phyloP scores from a whole-genome alignment of 1,284 basidiomycete genomes.

The Tilletia indica region DNA sequence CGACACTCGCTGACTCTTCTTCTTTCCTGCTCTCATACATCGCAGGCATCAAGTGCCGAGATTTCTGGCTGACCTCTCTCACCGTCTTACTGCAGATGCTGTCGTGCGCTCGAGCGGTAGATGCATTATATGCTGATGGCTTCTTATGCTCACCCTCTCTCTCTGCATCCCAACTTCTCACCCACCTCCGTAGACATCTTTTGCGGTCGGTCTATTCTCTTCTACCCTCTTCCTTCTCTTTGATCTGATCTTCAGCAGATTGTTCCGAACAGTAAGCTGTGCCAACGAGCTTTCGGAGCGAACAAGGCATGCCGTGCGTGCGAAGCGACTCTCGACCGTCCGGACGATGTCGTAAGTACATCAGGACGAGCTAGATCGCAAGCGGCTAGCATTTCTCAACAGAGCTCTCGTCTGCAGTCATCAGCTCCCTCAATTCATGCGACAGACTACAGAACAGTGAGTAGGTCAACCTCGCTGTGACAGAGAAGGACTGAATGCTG shows the following conservation, averaged over 20 bases:
- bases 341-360: slow-evolving; percentile 25
- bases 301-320: slow-evolving; percentile 34
- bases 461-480: neutral
- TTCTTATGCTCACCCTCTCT: neutral
- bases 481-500: too few species aligned
- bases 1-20: neutral
- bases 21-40: neutral
- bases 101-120: neutral
- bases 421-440: slow-evolving; percentile 32
- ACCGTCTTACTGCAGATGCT: slow-evolving; percentile 17
- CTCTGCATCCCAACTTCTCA: neutral
- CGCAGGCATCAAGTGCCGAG: slow-evolving; percentile 13
- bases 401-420: slow-evolving; percentile 17
- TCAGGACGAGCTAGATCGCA: neutral
- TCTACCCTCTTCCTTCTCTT: neutral
- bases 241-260: neutral
- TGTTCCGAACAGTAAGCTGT: slow-evolving; percentile 21
- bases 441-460: slow-evolving; percentile 27
- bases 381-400: slow-evolving; percentile 15
- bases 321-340: slow-evolving; percentile 26
- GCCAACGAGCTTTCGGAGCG: slow-evolving; percentile 31
- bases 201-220: slow-evolving; percentile 20
- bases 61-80: slow-evolving; percentile 17
- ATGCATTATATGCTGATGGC: neutral
- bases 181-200: slow-evolving; percentile 29